phyloP scores from a whole-genome alignment of 805 yeast species.

The Metschnikowia peoriensis region DNA sequence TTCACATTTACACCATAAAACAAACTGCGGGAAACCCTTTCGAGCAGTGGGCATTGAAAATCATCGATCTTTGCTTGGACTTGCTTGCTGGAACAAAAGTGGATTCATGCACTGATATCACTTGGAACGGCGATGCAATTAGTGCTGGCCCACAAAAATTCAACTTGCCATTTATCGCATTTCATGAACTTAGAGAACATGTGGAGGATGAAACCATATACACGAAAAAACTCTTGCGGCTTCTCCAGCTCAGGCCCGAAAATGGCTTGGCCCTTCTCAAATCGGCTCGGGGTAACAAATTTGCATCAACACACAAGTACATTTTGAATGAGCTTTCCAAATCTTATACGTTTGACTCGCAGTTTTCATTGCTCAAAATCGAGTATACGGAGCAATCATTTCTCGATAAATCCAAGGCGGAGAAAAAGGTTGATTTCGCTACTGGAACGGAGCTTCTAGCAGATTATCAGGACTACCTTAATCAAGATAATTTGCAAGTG shows the following conservation, averaged over 20 bases:
- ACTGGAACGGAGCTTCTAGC: constrained; percentile 24
- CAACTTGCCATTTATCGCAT: constrained; percentile 10
- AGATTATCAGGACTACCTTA: constrained; percentile 25
- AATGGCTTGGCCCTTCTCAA: constrained; percentile 33
- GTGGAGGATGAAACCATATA: constrained; percentile 25
- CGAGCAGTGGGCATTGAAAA: constrained; percentile 8
- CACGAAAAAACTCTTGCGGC: constrained; percentile 30
- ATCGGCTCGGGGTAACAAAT: constrained; percentile 24
- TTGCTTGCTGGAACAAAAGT: constrained; percentile 6
- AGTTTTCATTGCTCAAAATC: constrained; percentile 29
- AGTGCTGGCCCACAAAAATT: background rate
- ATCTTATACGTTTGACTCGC: constrained; percentile 20
- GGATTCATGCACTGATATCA: background rate
- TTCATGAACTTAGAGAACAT: constrained; percentile 15
- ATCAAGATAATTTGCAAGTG: constrained; percentile 9
- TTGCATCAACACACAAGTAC: constrained; percentile 26
- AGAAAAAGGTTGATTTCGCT: constrained; percentile 6
- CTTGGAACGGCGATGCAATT: background rate
- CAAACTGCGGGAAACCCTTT: constrained; percentile 9
- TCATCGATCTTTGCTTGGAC: constrained; percentile 9
- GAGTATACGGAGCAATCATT: constrained; percentile 35
- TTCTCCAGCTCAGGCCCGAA: constrained; percentile 28
- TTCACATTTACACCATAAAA: constrained; percentile 10
- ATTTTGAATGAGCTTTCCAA: constrained; percentile 31
- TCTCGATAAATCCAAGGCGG: constrained; percentile 16